Evolutionary conservation across 1,139 yeast species (phyloP).

Genomic region (Scheffersomyces titani): DNA sequence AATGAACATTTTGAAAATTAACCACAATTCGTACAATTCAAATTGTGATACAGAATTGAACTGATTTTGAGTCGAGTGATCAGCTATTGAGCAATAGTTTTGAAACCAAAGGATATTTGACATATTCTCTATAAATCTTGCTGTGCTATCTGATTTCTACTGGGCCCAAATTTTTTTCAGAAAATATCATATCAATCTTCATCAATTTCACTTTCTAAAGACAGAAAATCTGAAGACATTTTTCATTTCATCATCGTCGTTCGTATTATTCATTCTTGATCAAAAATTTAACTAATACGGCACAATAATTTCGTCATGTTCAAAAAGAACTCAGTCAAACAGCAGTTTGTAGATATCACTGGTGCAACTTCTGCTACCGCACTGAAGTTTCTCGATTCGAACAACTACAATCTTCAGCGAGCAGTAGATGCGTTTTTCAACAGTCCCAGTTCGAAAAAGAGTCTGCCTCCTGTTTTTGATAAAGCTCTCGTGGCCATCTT

Average conservation of each 20-base stretch:
- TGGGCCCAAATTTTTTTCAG: too few relatives aligned
- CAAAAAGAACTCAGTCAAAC: slow-evolving; percentile 13
- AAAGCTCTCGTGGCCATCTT: slow-evolving; percentile 22
- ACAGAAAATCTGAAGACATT: too few relatives aligned
- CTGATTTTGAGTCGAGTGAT: neutral
- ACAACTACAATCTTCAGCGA: slow-evolving; percentile 27
- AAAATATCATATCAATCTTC: too few relatives aligned
- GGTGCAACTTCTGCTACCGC: slow-evolving; percentile 28
- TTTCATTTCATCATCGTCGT: neutral
- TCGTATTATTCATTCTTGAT: neutral
- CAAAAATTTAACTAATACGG: neutral
- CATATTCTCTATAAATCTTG: neutral
- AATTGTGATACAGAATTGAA: neutral
- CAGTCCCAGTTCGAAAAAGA: slow-evolving; percentile 10
- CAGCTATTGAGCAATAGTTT: neutral
- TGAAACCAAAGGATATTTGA: neutral
- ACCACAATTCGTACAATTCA: neutral
- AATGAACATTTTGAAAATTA: neutral
- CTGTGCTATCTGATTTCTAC: neutral
- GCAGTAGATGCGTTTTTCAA: slow-evolving; percentile 32
- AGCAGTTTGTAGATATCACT: slow-evolving; percentile 34
- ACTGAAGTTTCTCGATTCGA: slow-evolving; percentile 23
- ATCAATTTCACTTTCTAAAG: too few relatives aligned
- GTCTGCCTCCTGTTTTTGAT: slow-evolving; percentile 6
- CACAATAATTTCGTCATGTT: neutral